Conservation (phyloP, 768 basidiomycete species). For the Auriscalpium orientale region DNA sequence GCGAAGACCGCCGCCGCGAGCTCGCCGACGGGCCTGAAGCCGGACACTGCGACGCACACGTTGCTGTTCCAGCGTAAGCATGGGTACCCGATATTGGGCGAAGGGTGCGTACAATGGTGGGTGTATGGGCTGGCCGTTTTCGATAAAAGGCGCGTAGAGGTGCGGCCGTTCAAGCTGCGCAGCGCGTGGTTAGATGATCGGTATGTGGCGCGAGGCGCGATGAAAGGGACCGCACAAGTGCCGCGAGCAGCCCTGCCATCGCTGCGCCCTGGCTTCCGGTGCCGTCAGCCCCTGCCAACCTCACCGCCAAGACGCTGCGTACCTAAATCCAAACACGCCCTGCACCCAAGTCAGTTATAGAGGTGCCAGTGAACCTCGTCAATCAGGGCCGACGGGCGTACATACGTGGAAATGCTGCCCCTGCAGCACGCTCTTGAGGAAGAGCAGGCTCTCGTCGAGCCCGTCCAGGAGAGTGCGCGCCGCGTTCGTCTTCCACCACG, state of each 20-base stretch:
- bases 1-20: constrained; percentile 43
- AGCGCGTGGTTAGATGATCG: background rate
- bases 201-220: background rate
- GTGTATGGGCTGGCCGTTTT: constrained; percentile 58
- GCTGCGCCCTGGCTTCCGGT: constrained; percentile 64
- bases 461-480: constrained; percentile 47
- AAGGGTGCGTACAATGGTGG: constrained; percentile 55
- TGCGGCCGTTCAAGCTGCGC: constrained; percentile 47
- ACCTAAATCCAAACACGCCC: constrained; percentile 83
- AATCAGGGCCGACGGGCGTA: constrained; percentile 28
- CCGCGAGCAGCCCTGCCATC: constrained; percentile 62
- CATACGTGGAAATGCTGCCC: constrained; percentile 61
- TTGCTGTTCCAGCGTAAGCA: constrained; percentile 30
- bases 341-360: constrained; percentile 21
- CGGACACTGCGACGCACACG: constrained; percentile 72
- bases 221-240: constrained; percentile 43
- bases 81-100: constrained; percentile 1
- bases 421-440: constrained; percentile 49
- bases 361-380: constrained; percentile 53
- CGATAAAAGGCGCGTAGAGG: constrained; percentile 48
- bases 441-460: constrained; percentile 47
- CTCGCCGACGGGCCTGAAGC: constrained; percentile 48
- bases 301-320: constrained; percentile 3
- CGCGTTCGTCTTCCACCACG: constrained; percentile 61
- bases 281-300: background rate